A percentile compares a stretch with the other conserved stretches of the same genome.
phyloP scores from a whole-genome alignment of 2,329 filamentous ascomycete genomes.

The Arthroderma sp. region DNA sequence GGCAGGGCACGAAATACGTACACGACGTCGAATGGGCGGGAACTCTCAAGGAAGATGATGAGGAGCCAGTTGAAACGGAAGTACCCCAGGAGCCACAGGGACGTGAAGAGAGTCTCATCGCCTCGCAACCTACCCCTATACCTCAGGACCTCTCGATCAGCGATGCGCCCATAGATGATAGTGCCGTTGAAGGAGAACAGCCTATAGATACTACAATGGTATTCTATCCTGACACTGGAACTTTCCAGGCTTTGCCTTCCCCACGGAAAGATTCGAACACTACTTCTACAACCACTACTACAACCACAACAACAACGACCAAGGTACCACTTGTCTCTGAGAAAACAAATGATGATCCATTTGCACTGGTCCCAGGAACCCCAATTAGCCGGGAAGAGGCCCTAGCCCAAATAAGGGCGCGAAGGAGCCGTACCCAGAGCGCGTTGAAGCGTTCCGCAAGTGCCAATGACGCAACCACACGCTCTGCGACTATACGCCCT shows the following conservation, averaged over 20 bases:
- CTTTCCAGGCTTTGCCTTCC: constrained; percentile 29
- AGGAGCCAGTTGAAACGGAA: background rate
- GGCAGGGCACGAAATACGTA: constrained; percentile 25
- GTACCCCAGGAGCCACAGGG: background rate
- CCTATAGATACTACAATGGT: constrained; percentile 26
- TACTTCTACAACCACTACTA: background rate
- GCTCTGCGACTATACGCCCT: constrained; percentile 12
- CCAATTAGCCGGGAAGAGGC: constrained; percentile 36
- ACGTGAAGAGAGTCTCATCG: background rate
- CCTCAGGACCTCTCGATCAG: background rate
- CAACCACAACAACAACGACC: constrained; percentile 15
- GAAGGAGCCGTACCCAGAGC: constrained; percentile 31
- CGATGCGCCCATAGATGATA: background rate
- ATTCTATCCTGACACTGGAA: constrained; percentile 33
- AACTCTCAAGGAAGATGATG: constrained; percentile 5
- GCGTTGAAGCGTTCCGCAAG: constrained; percentile 28
- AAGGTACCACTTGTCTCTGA: constrained; percentile 22
- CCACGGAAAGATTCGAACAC: constrained; percentile 11
- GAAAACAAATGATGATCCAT: constrained; percentile 11
- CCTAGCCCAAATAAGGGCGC: constrained; percentile 36
- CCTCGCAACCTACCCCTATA: background rate
- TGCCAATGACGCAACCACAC: constrained; percentile 23
- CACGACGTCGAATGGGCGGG: constrained; percentile 25
- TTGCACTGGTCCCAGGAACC: constrained; percentile 25
- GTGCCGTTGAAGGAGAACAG: background rate